A percentile compares a stretch with the other conserved stretches of the same genome.
These are phyloP conservation scores for Penicillium verhagenii DNA, from an alignment of 495 filamentous ascomycete species.

Conservation along the genomic window DNA sequence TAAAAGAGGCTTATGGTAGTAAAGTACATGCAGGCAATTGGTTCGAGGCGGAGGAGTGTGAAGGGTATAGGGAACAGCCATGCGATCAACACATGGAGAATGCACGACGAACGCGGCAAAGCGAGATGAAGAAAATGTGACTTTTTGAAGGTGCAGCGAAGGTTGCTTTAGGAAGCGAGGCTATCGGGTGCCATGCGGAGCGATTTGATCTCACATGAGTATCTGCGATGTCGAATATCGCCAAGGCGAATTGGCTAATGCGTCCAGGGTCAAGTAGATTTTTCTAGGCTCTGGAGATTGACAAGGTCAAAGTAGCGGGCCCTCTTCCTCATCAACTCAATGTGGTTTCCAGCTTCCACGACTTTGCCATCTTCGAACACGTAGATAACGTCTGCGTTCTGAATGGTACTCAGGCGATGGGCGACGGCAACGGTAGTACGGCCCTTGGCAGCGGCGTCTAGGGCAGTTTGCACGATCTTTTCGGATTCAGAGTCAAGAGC, in stretches of 20 bases:
- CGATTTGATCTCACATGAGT: no score
- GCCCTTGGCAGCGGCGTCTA: conserved; percentile 71
- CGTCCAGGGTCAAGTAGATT: conserved; percentile 37
- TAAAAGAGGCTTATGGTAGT: neutral
- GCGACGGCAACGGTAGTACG: conserved; percentile 79
- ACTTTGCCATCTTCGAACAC: conserved; percentile 76
- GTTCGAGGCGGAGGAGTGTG: neutral
- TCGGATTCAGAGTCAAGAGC: conserved; percentile 80
- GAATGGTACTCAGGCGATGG: conserved; percentile 74
- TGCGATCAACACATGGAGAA: neutral
- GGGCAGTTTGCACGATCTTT: conserved; percentile 76
- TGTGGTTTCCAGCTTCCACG: conserved; percentile 71
- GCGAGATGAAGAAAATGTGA: neutral
- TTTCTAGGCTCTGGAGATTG: conserved; percentile 75
- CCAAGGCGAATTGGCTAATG: neutral
- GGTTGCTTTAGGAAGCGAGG: no score
- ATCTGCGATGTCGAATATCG: neutral
- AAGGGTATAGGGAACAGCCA: neutral
- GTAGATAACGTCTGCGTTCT: conserved; percentile 81
- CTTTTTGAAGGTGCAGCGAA: no score
- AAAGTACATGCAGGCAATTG: neutral
- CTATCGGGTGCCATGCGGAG: no score
- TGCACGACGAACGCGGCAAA: no score
- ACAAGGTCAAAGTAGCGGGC: conserved; percentile 78
- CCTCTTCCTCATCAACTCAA: conserved; percentile 60